Percentiles rank a stretch among this genome's conserved stretches.
Evolutionary conservation across 2,329 filamentous ascomycete species (phyloP).

Genomic region (Epichloe amarillans): DNA sequence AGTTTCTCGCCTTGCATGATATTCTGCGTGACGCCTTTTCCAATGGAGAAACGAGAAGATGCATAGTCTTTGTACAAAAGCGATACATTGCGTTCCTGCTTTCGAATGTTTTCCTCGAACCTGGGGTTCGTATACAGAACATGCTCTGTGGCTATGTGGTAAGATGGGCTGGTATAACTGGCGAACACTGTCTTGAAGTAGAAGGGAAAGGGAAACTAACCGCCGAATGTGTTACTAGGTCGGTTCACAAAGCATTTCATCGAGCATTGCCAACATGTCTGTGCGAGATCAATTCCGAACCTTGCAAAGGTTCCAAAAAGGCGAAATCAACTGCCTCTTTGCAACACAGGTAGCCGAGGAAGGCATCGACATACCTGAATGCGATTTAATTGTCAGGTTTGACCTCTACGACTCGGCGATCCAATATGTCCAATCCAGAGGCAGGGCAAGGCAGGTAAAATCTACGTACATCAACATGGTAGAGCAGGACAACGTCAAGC

Average conservation of each 20-base stretch:
- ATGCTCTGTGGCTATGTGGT: conserved; percentile 52
- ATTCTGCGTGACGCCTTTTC: conserved; percentile 54
- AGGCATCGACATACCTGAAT: conserved; percentile 54
- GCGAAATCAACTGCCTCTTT: conserved; percentile 49
- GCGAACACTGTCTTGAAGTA: background rate
- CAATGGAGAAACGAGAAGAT: conserved; percentile 35
- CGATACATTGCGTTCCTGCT: conserved; percentile 66
- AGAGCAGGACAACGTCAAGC: conserved; percentile 53
- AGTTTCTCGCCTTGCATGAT: conserved; percentile 50
- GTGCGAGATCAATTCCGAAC: conserved; percentile 62
- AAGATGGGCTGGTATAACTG: conserved; percentile 10
- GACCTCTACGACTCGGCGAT: conserved; percentile 84
- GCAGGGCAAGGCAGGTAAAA: conserved; percentile 62
- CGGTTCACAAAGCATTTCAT: conserved; percentile 16
- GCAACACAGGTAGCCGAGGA: conserved; percentile 56
- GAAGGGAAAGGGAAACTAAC: background rate
- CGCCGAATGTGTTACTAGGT: conserved; percentile 11
- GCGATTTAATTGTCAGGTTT: conserved; percentile 59
- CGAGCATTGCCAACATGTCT: conserved; percentile 48
- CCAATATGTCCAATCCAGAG: conserved; percentile 86
- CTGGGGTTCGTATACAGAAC: conserved; percentile 40
- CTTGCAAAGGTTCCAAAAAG: conserved; percentile 50
- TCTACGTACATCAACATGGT: conserved; percentile 81
- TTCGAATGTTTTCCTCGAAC: conserved; percentile 48
- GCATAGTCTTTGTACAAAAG: conserved; percentile 79